Conservation (phyloP, 176 grass and related monocot genomes). For the Musa acuminata region DNA sequence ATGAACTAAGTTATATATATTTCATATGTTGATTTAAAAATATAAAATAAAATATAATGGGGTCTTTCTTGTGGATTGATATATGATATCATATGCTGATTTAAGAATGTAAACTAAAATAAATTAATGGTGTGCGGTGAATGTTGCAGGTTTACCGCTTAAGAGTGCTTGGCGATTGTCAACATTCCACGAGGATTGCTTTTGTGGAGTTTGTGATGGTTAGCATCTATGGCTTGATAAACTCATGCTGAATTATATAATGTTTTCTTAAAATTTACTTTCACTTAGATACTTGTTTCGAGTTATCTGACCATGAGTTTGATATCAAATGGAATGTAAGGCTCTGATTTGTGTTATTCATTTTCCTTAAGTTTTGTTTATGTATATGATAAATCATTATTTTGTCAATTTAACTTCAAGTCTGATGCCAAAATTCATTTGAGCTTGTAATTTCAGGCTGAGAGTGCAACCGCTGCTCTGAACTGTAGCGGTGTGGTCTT, state of each 20-base stretch:
- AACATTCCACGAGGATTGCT: constrained; percentile 90
- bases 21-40: not conserved
- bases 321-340: too few relatives aligned
- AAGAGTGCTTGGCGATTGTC: constrained; percentile 88
- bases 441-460: constrained; percentile 11
- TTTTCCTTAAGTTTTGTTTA: not conserved
- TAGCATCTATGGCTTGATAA: constrained; percentile 21
- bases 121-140: not conserved
- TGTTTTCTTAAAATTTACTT: not conserved
- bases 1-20: constrained; percentile 1
- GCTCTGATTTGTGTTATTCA: not conserved
- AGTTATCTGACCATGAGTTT: not conserved
- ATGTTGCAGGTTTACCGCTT: constrained; percentile 65
- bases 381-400: not conserved
- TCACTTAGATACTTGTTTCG: not conserved
- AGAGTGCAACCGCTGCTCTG: constrained; percentile 1
- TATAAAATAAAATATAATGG: not conserved
- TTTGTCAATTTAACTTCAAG: not conserved
- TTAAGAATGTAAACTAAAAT: too few relatives aligned
- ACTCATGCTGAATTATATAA: not conserved
- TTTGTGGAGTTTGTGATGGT: constrained; percentile 99
- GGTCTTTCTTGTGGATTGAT: too few relatives aligned
- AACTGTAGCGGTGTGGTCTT: not conserved
- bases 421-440: not conserved
- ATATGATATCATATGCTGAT: too few relatives aligned